Base-by-base conservation (phyloP, 225 moss, liverwort and hornwort species). In the Bryoerythrophyllum caledonicum region DNA sequence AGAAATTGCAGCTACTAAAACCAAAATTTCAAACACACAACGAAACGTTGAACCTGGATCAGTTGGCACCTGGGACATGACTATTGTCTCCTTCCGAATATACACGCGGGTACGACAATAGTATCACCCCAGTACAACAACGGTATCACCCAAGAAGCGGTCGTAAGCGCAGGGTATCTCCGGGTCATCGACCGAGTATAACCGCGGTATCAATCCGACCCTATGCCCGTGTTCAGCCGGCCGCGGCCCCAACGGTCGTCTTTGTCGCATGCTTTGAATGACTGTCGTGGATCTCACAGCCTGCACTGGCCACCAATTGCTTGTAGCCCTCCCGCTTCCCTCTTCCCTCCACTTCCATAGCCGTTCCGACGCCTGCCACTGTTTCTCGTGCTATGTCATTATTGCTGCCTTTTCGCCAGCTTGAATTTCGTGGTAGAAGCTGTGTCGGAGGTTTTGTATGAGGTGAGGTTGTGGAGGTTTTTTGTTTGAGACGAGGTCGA, bases 171-270 rank as follows among this genome's bases (percentile, higher is more conserved):
- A n/a, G n/a, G n/a, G n/a, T n/a, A n/a, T n/a, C n/a, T 32, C 32
- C 32, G 32, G 32, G 3, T 32, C 32, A 32, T 32, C 32, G 5
- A 32, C 32, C 1, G 32, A 5, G 32, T 32, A 32, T 5, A 3
- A 0, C 32, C 38, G 0, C 2, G 2, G 9, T 38, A 38, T 38
- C 38, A 34, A 6, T 34, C 34, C n/a, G n/a, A n/a, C n/a, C 49
- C 49, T 10, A 55, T 55, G 23, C 23, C 54, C 84, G 80, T 74
- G 73, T 32, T 74, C 74, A 77, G 77, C 77, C 84, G 80, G 76
- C 74, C 60, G 13, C 51, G 14, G 63, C 28, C 12, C 52, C 84
- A 84, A 84, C 80, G 84, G 84, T 84, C 84, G 49, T 13, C 60
- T 76, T 19, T 19, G 19, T 5, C 48, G 6, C 19, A 5, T 15